Conservation (phyloP, 495 filamentous ascomycete genomes). For the Penicillium paxilli region DNA sequence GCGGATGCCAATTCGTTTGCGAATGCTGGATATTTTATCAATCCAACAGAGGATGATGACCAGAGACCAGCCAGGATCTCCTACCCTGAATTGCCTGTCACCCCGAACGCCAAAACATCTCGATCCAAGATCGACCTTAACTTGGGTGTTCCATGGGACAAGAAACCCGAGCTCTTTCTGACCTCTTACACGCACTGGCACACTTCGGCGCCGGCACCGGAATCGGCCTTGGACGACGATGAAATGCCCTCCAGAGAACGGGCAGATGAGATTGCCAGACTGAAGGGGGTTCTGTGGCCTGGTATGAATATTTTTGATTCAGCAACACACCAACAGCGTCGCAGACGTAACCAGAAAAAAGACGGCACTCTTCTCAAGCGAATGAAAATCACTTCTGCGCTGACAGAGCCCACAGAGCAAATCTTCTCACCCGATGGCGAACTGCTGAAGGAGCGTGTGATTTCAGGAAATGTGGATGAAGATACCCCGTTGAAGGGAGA, state of each 20-base stretch:
- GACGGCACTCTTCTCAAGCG: conserved; percentile 65
- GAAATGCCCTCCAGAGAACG: conserved; percentile 28
- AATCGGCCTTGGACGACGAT: not conserved
- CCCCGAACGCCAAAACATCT: too few relatives aligned
- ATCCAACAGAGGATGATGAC: too few relatives aligned
- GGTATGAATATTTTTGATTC: conserved; percentile 91
- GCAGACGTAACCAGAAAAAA: conserved; percentile 86
- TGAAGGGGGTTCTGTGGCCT: conserved; percentile 79
- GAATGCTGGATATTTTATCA: too few relatives aligned
- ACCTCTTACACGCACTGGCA: too few relatives aligned
- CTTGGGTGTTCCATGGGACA: too few relatives aligned
- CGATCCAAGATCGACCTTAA: too few relatives aligned
- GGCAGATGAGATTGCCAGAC: conserved; percentile 41
- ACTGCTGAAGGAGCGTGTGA: conserved; percentile 55
- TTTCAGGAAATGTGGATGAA: conserved; percentile 56
- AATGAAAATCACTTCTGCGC: conserved; percentile 66
- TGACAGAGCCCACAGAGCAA: conserved; percentile 69
- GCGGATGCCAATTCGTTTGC: too few relatives aligned
- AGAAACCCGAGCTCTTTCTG: too few relatives aligned
- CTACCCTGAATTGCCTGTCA: too few relatives aligned
- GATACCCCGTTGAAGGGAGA: conserved; percentile 50
- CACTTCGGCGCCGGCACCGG: too few relatives aligned
- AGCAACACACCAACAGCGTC: conserved; percentile 71
- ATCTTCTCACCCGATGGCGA: conserved; percentile 61
- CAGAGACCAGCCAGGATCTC: too few relatives aligned